These are phyloP conservation scores for Sambucus nigra DNA, from an alignment of 129 eudicot species.

Conservation along the genomic window DNA sequence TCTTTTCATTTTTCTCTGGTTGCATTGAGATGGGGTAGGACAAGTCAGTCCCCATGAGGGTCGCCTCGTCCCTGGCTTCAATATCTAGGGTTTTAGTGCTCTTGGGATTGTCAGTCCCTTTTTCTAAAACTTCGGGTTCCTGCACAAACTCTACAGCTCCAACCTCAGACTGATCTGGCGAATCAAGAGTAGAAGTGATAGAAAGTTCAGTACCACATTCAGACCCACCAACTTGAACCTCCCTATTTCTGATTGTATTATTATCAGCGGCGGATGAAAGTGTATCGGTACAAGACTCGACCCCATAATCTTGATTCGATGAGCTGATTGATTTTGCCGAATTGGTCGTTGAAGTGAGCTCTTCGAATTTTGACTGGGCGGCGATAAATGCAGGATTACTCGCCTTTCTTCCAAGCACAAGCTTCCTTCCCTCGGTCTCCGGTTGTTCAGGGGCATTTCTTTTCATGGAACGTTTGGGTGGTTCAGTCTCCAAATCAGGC, in stretches of 20 bases:
- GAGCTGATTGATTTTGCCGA: slow-evolving; percentile 24
- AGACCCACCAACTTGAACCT: slow-evolving; percentile 41
- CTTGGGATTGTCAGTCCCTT: slow-evolving; percentile 11
- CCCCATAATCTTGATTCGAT: slow-evolving; percentile 21
- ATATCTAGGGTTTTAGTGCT: background rate
- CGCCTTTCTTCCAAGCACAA: slow-evolving; percentile 42
- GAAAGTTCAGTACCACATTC: slow-evolving; percentile 93
- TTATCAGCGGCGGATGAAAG: slow-evolving; percentile 19
- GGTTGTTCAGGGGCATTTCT: slow-evolving; percentile 36
- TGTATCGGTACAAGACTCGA: slow-evolving; percentile 20
- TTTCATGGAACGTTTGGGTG: slow-evolving; percentile 28
- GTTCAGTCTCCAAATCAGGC: slow-evolving; percentile 31
- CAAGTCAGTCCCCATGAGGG: background rate
- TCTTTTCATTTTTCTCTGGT: background rate
- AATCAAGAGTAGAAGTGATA: slow-evolving; percentile 76
- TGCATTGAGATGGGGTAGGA: background rate
- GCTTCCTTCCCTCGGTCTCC: slow-evolving; percentile 50
- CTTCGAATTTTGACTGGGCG: slow-evolving; percentile 84
- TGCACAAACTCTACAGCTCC: slow-evolving; percentile 30
- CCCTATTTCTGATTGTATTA: slow-evolving; percentile 13
- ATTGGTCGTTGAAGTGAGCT: slow-evolving; percentile 43
- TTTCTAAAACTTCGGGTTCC: slow-evolving; percentile 25
- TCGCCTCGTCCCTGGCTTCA: background rate
- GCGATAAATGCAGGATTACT: slow-evolving; percentile 78
- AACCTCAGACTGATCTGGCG: slow-evolving; percentile 52